Base-by-base conservation (phyloP, 1,139 yeast species). In the Maudiozyma humilis region DNA sequence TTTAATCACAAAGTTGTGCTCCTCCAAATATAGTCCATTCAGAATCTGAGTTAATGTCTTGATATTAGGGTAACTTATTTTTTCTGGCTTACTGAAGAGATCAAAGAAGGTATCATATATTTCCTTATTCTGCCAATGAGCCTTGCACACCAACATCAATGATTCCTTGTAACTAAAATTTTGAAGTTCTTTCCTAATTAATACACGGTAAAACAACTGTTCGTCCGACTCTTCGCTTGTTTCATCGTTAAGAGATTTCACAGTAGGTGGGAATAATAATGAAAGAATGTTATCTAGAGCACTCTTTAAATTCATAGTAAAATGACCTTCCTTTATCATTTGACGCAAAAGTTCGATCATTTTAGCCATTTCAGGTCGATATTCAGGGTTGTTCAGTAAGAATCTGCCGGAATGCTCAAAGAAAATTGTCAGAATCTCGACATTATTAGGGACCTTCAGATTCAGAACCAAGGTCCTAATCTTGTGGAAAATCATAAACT, bases 341-440 rank as follows among this genome's bases (percentile, higher is more conserved):
- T 66, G 68, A 48, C 71, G 74, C 38, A 87, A 64, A 7, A 82
- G 60, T 2, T 68, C 72, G 35, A 87, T 64, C 80, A 85, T 75
- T 49, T 79, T 79, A 29, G 68, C 67, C 78, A 85, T 84, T 35
- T 78, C 66, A 4, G 68, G 72, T 40, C 68, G 68, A 49, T 79
- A 82, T 36, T 79, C 86, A 0, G 78, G 72, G 46, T 79, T 82
- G 49, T 77, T 67, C 40, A 82, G 62, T 44, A 89, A 67, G 50
- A 79, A 78, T 46, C 79, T 70, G 0, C 96, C 96, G 54, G 87
- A 75, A 41, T 77, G 71, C 56, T 88, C 95, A 55, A 86, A 80
- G 43, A 87, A 67, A 8, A 81, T 71, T 7, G 77, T 70, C 42
- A 85, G 64, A 12, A 82, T 73, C 54, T 83, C 93, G 45, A 83